A percentile compares a stretch with the other conserved stretches of the same genome.
Conservation (phyloP, 257 asterid genomes). For the Linderniella brevidens region DNA sequence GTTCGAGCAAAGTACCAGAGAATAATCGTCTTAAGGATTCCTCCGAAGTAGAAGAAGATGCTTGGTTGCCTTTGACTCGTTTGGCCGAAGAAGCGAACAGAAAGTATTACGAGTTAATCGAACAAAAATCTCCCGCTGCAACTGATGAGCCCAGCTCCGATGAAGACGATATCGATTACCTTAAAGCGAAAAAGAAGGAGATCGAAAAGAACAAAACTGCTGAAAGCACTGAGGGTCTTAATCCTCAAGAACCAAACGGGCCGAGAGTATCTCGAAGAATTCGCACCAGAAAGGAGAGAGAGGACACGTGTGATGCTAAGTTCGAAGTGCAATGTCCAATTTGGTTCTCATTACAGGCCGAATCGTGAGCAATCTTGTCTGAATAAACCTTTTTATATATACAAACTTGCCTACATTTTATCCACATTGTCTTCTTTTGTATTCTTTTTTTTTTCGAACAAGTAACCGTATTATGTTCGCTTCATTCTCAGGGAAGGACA, state of each 20-base stretch:
- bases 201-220: conserved; percentile 24
- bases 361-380: conserved; percentile 33
- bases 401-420: conserved; percentile 5
- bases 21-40: no score
- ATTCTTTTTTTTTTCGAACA: conserved; percentile 13
- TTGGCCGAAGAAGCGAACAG: no score
- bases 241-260: conserved; percentile 31
- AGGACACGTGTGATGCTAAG: conserved; percentile 33
- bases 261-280: conserved; percentile 38
- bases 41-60: no score
- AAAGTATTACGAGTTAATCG: no score
- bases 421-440: conserved; percentile 12
- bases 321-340: conserved; percentile 41
- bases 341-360: conserved; percentile 85
- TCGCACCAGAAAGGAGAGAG: conserved; percentile 26
- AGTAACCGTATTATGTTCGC: no score
- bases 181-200: conserved; percentile 33
- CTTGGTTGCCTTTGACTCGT: no score
- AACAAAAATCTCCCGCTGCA: no score
- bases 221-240: conserved; percentile 25
- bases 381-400: conserved; percentile 5
- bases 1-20: no score
- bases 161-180: neutral
- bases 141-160: no score
- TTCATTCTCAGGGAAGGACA: conserved; percentile 51